Percentiles rank a stretch among this genome's conserved stretches.
Conservation (phyloP, 495 filamentous ascomycete species). For the Penicillium desertorum region DNA sequence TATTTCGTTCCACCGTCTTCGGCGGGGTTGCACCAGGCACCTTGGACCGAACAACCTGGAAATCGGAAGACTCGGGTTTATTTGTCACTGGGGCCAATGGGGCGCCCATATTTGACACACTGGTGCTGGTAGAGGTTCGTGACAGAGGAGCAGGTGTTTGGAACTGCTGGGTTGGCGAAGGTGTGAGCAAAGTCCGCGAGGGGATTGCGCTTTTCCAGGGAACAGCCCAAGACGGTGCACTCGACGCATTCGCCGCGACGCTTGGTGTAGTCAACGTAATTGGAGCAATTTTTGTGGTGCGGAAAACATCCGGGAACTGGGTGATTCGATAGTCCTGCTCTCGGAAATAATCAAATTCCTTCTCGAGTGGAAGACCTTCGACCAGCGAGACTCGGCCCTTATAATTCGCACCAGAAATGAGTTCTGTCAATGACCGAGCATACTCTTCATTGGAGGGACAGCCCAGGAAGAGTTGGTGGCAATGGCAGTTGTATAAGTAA, state of each 20-base stretch:
- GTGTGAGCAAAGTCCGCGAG: conserved; percentile 36
- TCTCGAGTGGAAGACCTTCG: conserved; percentile 70
- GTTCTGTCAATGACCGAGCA: conserved; percentile 62
- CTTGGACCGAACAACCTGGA: conserved; percentile 51
- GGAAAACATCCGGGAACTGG: conserved; percentile 66
- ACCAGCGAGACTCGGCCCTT: conserved; percentile 66
- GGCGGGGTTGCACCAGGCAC: conserved; percentile 50
- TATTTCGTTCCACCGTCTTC: conserved; percentile 65
- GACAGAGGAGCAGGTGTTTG: conserved; percentile 33
- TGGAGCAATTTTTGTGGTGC: conserved; percentile 54
- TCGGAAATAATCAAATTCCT: conserved; percentile 56
- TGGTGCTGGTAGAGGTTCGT: conserved; percentile 45
- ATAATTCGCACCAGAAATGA: conserved; percentile 53
- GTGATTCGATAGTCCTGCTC: conserved; percentile 54
- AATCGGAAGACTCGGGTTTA: conserved; percentile 32
- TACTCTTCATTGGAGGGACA: conserved; percentile 76
- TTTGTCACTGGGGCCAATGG: conserved; percentile 38
- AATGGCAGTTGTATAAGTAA: conserved; percentile 67
- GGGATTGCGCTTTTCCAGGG: conserved; percentile 41
- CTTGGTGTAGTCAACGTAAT: not conserved
- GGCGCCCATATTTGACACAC: conserved; percentile 36
- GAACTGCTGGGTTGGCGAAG: conserved; percentile 46
- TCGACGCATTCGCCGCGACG: not conserved
- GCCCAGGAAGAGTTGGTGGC: conserved; percentile 78
- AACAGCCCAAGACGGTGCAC: conserved; percentile 39